A percentile compares a stretch with the other conserved stretches of the same genome.
These are phyloP conservation scores for Guadua angustifolia DNA, from an alignment of 176 grass and related monocot species.

Conservation along the genomic window DNA sequence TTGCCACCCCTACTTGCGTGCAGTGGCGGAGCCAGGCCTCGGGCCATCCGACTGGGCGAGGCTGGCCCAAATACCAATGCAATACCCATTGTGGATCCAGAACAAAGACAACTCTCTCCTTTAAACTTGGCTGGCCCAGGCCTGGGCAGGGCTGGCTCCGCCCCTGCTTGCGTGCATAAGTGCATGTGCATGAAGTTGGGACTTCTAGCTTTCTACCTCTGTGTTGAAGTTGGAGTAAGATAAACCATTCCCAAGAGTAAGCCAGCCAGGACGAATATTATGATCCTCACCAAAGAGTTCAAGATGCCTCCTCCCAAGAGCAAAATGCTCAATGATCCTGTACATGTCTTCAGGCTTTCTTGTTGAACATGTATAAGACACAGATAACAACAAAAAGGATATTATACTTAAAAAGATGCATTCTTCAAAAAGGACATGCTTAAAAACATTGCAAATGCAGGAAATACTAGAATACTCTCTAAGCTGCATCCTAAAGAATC, in stretches of 20 bases:
- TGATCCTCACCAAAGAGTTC: conserved; percentile 98
- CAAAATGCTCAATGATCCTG: conserved; percentile 97
- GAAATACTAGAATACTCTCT: not conserved
- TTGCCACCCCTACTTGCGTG: too few species aligned
- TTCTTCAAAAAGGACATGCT: not conserved
- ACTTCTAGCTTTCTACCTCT: conserved; percentile 60
- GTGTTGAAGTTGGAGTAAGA: conserved; percentile 94
- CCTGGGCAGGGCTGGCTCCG: too few species aligned
- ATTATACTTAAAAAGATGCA: not conserved
- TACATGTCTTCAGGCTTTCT: conserved; percentile 99
- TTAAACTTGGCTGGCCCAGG: too few species aligned
- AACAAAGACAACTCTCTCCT: too few species aligned
- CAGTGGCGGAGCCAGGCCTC: too few species aligned
- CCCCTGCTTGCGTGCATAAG: too few species aligned
- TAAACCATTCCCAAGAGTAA: conserved; percentile 85
- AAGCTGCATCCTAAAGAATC: conserved; percentile 2
- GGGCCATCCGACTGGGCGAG: too few species aligned
- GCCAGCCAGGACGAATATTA: conserved; percentile 89
- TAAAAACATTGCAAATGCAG: not conserved
- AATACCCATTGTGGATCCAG: too few species aligned
- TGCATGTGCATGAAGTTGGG: not conserved
- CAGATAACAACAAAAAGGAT: not conserved
- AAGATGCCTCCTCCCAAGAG: conserved; percentile 85
- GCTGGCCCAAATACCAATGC: too few species aligned
- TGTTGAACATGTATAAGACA: conserved; percentile 65